A percentile compares a stretch with the other conserved stretches of the same genome.
These are phyloP conservation scores for Syncephalastrum monosporum DNA, from an alignment of 371 early-diverging fungal genomes.

Conservation along the genomic window DNA sequence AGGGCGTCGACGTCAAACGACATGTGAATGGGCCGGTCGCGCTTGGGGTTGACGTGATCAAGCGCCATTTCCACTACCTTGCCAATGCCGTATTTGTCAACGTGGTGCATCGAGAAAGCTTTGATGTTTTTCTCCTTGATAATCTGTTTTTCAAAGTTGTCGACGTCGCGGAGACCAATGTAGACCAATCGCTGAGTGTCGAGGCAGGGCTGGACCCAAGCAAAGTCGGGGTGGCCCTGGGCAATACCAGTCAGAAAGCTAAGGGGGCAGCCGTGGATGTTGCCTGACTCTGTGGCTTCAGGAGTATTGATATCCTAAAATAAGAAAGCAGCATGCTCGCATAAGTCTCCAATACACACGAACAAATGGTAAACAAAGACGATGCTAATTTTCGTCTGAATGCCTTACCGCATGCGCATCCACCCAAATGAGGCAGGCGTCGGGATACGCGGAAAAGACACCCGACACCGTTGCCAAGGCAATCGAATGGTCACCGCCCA, in stretches of 20 bases:
- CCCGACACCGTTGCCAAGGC: constrained; percentile 91
- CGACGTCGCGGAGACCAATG: constrained; percentile 96
- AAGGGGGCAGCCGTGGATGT: constrained; percentile 96
- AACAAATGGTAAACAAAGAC: not conserved
- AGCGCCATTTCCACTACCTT: constrained; percentile 91
- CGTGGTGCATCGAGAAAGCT: constrained; percentile 96
- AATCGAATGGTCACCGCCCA: constrained; percentile 94
- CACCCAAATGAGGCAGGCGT: constrained; percentile 95
- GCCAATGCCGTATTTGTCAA: constrained; percentile 94
- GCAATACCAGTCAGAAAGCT: constrained; percentile 89
- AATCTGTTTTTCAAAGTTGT: constrained; percentile 84
- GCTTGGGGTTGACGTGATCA: constrained; percentile 84
- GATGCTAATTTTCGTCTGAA: not conserved
- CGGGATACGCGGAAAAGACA: constrained; percentile 72
- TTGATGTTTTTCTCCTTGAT: constrained; percentile 78
- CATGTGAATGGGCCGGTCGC: constrained; percentile 86
- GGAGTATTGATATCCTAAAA: constrained; percentile 93
- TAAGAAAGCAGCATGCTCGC: not conserved
- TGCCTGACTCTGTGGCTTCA: constrained; percentile 84
- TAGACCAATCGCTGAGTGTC: constrained; percentile 81
- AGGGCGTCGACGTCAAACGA: constrained; percentile 96
- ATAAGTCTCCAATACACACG: not conserved
- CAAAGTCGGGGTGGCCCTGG: constrained; percentile 67
- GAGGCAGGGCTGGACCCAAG: constrained; percentile 85
- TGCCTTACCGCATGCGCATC: constrained; percentile 92